A percentile compares a stretch with the other conserved stretches of the same genome.
These are phyloP conservation scores for Lepiota brunneoincarnata DNA, from an alignment of 768 basidiomycete genomes.

Conservation along the genomic window DNA sequence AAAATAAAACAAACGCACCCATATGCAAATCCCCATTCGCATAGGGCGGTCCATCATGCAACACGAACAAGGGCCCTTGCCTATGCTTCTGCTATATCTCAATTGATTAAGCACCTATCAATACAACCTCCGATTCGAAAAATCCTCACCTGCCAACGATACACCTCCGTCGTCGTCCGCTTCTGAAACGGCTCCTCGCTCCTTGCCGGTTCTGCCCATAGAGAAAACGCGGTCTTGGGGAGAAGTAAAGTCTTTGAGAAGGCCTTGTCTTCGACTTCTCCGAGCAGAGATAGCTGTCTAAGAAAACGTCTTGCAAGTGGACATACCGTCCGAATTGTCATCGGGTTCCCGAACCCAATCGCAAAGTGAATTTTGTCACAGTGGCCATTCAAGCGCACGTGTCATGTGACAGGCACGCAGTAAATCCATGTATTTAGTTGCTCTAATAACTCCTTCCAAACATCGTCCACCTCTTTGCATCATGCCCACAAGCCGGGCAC, in stretches of 20 bases:
- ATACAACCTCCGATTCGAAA: conserved; percentile 9
- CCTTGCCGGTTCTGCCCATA: conserved; percentile 64
- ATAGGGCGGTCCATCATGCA: conserved; percentile 97
- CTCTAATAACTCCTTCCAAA: conserved; percentile 85
- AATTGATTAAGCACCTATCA: not conserved
- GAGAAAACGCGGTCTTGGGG: conserved; percentile 78
- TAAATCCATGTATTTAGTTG: no score
- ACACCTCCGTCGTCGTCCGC: conserved; percentile 72
- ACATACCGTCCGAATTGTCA: conserved; percentile 10
- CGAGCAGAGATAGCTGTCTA: not conserved
- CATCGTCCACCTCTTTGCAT: conserved; percentile 95
- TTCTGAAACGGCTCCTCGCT: conserved; percentile 56
- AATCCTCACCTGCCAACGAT: conserved; percentile 65
- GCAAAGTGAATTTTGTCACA: not conserved
- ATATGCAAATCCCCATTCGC: conserved; percentile 96
- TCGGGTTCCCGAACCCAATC: not conserved
- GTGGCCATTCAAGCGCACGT: no score
- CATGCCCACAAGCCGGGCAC: conserved; percentile 83
- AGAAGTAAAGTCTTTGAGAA: conserved; percentile 66
- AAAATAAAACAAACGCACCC: conserved; percentile 46
- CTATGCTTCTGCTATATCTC: conserved; percentile 57
- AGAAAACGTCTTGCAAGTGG: not conserved
- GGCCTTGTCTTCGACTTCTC: conserved; percentile 31
- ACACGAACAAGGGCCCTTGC: conserved; percentile 69
- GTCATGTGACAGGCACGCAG: no score